Evolutionary conservation across 768 basidiomycete genomes (phyloP).

Genomic region (Naganishia onofrii): DNA sequence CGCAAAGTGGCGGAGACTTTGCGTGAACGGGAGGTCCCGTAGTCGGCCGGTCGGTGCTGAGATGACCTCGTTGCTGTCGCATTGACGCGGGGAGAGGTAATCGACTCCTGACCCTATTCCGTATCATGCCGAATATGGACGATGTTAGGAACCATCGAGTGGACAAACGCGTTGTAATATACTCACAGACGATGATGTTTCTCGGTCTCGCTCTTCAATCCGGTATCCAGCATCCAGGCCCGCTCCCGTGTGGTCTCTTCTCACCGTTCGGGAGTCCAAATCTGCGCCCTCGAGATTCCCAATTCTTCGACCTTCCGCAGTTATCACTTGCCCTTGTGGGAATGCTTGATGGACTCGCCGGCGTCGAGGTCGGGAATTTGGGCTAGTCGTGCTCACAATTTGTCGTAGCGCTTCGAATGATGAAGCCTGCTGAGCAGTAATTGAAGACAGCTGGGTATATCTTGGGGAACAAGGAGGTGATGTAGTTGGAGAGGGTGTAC

Average conservation of each 20-base stretch:
- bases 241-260: background rate
- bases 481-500: background rate
- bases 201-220: background rate
- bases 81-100: background rate
- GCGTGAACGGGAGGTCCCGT: background rate
- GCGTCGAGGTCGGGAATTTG: slow-evolving; percentile 14
- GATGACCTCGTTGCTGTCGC: background rate
- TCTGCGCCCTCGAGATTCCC: background rate
- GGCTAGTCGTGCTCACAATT: slow-evolving; percentile 3
- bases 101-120: background rate
- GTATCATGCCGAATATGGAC: background rate
- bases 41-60: background rate
- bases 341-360: background rate
- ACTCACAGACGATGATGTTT: background rate
- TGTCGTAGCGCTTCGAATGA: slow-evolving; percentile 7
- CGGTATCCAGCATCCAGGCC: background rate
- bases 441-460: background rate
- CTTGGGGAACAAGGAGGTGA: background rate
- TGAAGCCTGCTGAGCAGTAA: background rate
- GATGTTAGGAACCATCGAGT: background rate
- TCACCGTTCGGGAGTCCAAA: background rate
- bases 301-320: background rate
- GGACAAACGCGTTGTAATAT: background rate
- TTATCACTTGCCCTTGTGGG: background rate
- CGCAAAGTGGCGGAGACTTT: background rate